These are phyloP conservation scores for Candida sanyaensis DNA, from an alignment of 1,139 yeast genomes.

Conservation along the genomic window DNA sequence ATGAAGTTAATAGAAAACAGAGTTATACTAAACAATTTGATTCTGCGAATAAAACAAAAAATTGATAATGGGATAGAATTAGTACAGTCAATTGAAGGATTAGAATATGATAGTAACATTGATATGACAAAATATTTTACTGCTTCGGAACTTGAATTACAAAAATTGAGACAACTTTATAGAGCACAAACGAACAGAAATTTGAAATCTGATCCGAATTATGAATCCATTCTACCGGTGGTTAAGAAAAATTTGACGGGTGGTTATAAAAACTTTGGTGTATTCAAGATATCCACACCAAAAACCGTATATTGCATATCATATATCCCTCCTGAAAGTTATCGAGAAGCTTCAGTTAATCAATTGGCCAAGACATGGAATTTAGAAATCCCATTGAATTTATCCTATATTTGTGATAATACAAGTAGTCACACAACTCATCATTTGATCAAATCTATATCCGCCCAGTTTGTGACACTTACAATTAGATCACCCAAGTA, in stretches of 20 bases:
- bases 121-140: slow-evolving; percentile 18
- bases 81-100: slow-evolving; percentile 18
- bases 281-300: slow-evolving; percentile 28
- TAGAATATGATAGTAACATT: slow-evolving; percentile 15
- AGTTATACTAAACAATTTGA: slow-evolving; percentile 29
- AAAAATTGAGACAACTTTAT: slow-evolving; percentile 23
- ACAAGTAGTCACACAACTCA: background rate
- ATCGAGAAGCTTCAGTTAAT: slow-evolving; percentile 16
- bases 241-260: slow-evolving; percentile 18
- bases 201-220: slow-evolving; percentile 12
- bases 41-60: slow-evolving; percentile 29
- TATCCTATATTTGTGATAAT: slow-evolving; percentile 7
- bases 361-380: slow-evolving; percentile 25
- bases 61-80: slow-evolving; percentile 24
- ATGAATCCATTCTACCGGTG: slow-evolving; percentile 16
- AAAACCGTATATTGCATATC: slow-evolving; percentile 24
- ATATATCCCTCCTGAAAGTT: slow-evolving; percentile 35
- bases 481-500: slow-evolving; percentile 33
- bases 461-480: slow-evolving; percentile 33
- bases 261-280: slow-evolving; percentile 16
- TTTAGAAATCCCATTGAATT: slow-evolving; percentile 32
- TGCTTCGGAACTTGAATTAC: slow-evolving; percentile 19
- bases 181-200: slow-evolving; percentile 14
- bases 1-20: slow-evolving; percentile 20
- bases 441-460: slow-evolving; percentile 33